Conservation (phyloP, 257 asterid species). For the Solanum dulcamara region DNA sequence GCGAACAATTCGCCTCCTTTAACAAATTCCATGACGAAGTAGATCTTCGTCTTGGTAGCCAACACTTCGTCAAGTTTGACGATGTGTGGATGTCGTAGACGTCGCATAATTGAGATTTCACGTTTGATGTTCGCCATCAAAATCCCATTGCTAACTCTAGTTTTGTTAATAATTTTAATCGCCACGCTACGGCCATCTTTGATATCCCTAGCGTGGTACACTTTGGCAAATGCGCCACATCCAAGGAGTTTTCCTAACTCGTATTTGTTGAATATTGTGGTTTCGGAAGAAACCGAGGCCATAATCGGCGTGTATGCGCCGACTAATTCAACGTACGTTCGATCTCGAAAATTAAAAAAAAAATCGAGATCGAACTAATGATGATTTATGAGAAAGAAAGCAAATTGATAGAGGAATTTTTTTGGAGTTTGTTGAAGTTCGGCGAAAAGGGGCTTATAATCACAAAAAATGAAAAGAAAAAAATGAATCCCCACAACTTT, state of each 20-base stretch:
- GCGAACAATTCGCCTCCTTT: constrained; percentile 83
- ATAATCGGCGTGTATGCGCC: background rate
- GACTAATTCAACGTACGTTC: background rate
- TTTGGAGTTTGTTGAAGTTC: background rate
- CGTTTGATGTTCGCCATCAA: constrained; percentile 51
- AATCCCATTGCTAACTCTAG: constrained; percentile 13
- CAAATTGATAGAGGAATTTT: background rate
- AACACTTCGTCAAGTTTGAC: constrained; percentile 61
- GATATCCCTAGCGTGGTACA: constrained; percentile 64
- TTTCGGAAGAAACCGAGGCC: background rate
- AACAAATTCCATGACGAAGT: constrained; percentile 60
- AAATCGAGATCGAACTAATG: background rate
- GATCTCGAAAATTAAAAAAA: background rate
- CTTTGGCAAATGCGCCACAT: constrained; percentile 89
- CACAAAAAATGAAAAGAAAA: background rate
- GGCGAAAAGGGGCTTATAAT: background rate
- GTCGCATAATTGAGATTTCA: constrained; percentile 69
- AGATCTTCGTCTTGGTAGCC: constrained; percentile 62
- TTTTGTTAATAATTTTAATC: constrained; percentile 52
- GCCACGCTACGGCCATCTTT: constrained; percentile 69
- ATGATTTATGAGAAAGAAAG: background rate
- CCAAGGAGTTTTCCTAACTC: constrained; percentile 76
- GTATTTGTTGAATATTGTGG: constrained; percentile 44
- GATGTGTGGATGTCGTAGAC: constrained; percentile 45
- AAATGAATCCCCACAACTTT: background rate